phyloP scores from a whole-genome alignment of 495 filamentous ascomycete genomes.

The Lophium mytilinum region DNA sequence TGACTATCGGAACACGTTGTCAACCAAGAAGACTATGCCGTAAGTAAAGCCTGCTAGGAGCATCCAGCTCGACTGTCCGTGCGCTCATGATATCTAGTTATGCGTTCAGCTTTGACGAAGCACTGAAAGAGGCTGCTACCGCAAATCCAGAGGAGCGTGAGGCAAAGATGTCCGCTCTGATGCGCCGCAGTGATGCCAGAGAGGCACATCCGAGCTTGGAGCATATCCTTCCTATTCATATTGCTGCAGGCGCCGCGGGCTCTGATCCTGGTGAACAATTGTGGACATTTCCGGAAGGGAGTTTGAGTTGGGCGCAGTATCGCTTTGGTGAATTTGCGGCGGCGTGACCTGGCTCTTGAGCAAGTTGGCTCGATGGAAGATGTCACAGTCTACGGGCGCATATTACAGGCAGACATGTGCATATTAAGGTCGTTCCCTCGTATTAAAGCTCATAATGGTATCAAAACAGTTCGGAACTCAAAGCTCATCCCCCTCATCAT shows the following conservation, averaged over 20 bases:
- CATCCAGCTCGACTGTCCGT: no score
- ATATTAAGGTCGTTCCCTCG: no score
- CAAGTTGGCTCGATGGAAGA: no score
- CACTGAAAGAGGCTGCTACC: conserved; percentile 62
- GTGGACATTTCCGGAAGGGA: conserved; percentile 26
- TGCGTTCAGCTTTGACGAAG: conserved; percentile 65
- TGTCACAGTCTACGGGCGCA: no score
- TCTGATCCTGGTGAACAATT: conserved; percentile 17
- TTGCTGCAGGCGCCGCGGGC: conserved; percentile 42
- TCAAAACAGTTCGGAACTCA: neutral
- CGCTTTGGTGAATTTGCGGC: conserved; percentile 18
- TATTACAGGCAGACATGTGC: no score
- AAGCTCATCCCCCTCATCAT: conserved; percentile 18
- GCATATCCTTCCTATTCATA: conserved; percentile 70
- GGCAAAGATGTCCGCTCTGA: conserved; percentile 49
- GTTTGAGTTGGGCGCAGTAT: conserved; percentile 27
- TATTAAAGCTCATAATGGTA: neutral
- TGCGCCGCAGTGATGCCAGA: conserved; percentile 58
- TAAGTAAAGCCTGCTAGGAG: neutral
- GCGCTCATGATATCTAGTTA: conserved; percentile 4
- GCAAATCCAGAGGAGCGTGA: conserved; percentile 48
- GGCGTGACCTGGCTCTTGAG: no score
- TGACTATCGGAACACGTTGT: conserved; percentile 4
- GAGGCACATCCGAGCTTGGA: conserved; percentile 75
- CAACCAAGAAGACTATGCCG: conserved; percentile 8